Percentiles rank a stretch among this genome's conserved stretches.
Conservation (phyloP, 495 filamentous ascomycete genomes). For the Parathielavia hyrcaniae region DNA sequence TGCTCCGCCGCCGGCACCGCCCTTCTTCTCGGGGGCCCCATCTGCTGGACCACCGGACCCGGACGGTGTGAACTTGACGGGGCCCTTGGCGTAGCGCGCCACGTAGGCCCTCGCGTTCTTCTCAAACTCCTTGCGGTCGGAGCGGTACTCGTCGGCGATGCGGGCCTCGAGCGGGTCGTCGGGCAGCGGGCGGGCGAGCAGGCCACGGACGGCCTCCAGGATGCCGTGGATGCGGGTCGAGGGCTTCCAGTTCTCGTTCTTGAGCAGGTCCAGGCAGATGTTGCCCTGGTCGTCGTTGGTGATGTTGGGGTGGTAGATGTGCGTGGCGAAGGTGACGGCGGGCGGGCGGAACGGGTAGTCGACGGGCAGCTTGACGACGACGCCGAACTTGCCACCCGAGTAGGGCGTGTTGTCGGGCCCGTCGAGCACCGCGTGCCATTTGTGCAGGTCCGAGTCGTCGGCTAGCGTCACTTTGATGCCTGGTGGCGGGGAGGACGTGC, state of each 20-base stretch:
- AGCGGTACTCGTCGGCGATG: slow-evolving; percentile 80
- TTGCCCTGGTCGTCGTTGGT: slow-evolving; percentile 83
- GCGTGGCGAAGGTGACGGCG: slow-evolving; percentile 77
- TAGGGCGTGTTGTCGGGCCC: slow-evolving; percentile 69
- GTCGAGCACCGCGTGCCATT: slow-evolving; percentile 74
- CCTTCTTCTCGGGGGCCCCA: neutral
- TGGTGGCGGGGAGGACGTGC: slow-evolving; percentile 54
- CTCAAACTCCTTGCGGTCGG: slow-evolving; percentile 66
- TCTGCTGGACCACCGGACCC: neutral
- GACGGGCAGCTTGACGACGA: slow-evolving; percentile 67
- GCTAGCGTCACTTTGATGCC: slow-evolving; percentile 61
- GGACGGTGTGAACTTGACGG: slow-evolving; percentile 23
- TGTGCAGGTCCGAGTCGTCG: slow-evolving; percentile 69
- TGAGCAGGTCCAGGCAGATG: slow-evolving; percentile 88
- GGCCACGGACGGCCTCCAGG: slow-evolving; percentile 67
- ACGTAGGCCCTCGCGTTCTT: slow-evolving; percentile 81
- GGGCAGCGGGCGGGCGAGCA: slow-evolving; percentile 81
- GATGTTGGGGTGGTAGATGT: slow-evolving; percentile 97
- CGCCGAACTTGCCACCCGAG: slow-evolving; percentile 70
- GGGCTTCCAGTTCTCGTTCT: slow-evolving; percentile 92
- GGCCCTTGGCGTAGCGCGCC: slow-evolving; percentile 61
- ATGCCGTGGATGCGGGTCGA: slow-evolving; percentile 69
- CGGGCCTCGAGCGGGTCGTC: slow-evolving; percentile 88
- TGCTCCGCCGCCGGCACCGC: neutral
- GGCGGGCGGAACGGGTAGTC: slow-evolving; percentile 97